Evolutionary conservation across 2,329 filamentous ascomycete species (phyloP).

Genomic region (Emericellopsis cladophorae): DNA sequence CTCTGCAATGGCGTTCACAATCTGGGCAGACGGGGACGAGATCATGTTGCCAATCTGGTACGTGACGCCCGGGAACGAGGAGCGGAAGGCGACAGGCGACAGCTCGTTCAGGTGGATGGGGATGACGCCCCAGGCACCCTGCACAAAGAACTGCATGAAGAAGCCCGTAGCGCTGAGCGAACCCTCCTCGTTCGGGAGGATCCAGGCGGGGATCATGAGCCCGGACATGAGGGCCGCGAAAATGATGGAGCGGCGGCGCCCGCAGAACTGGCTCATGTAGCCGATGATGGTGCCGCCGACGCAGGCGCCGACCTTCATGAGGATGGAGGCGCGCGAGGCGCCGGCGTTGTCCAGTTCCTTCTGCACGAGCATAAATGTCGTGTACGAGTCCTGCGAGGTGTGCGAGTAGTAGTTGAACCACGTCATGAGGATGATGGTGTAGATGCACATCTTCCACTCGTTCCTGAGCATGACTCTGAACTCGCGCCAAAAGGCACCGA

Average conservation of each 20-base stretch:
- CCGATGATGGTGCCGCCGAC: conserved; percentile 63
- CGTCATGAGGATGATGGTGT: conserved; percentile 68
- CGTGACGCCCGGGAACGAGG: conserved; percentile 56
- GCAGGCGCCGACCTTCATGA: conserved; percentile 70
- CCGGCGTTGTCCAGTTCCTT: conserved; percentile 54
- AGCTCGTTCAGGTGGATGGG: conserved; percentile 66
- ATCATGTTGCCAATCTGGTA: conserved; percentile 70
- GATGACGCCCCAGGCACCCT: conserved; percentile 55
- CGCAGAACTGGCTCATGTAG: conserved; percentile 63
- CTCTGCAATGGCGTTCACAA: conserved; percentile 64
- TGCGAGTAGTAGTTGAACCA: conserved; percentile 68
- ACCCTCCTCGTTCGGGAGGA: conserved; percentile 47
- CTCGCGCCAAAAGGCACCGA: conserved; percentile 53
- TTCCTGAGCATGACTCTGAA: conserved; percentile 52
- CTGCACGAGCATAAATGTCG: conserved; percentile 64
- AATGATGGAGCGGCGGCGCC: conserved; percentile 58
- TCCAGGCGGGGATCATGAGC: conserved; percentile 56
- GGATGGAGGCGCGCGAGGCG: conserved; percentile 62
- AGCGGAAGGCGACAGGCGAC: conserved; percentile 57
- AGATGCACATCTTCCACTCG: conserved; percentile 68
- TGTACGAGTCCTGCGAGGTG: conserved; percentile 71
- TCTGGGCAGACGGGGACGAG: conserved; percentile 60
- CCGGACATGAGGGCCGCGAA: conserved; percentile 45
- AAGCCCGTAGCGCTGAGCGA: conserved; percentile 52
- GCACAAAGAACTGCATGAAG: conserved; percentile 57